These are phyloP conservation scores for Penicillium paxilli DNA, from an alignment of 495 filamentous ascomycete species.

Conservation along the genomic window DNA sequence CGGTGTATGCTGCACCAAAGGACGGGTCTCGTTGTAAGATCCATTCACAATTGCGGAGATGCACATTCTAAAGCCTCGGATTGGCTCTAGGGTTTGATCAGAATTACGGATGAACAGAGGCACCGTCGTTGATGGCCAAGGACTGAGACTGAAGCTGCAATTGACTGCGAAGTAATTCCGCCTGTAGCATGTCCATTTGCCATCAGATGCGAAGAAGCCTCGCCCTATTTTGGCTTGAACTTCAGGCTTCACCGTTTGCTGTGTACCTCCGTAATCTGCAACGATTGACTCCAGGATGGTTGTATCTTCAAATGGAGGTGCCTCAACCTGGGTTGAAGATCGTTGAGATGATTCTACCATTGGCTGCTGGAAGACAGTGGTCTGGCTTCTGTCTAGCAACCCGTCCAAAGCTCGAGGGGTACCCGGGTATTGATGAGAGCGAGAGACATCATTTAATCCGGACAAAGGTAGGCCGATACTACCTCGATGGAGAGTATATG, in stretches of 20 bases:
- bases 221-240: constrained; percentile 88
- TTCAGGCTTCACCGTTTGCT: constrained; percentile 65
- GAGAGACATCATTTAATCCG: constrained; percentile 36
- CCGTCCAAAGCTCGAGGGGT: constrained; percentile 38
- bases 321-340: constrained; percentile 31
- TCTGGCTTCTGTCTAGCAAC: constrained; percentile 34
- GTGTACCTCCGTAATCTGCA: constrained; percentile 41
- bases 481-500: constrained; percentile 38
- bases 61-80: constrained; percentile 72
- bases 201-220: constrained; percentile 83
- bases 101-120: constrained; percentile 43
- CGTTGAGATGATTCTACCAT: constrained; percentile 36
- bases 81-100: constrained; percentile 57
- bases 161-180: constrained; percentile 92
- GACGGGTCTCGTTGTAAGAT: constrained; percentile 73
- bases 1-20: constrained; percentile 91
- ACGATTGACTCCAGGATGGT: constrained; percentile 57
- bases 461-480: constrained; percentile 32
- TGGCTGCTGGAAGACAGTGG: constrained; percentile 29
- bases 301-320: constrained; percentile 60
- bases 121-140: constrained; percentile 45
- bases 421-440: constrained; percentile 32
- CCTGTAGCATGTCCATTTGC: constrained; percentile 94
- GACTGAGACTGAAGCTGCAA: constrained; percentile 73
- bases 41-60: constrained; percentile 85